Evolutionary conservation across 2,329 filamentous ascomycete genomes (phyloP).

Genomic region (Fusarium miscanthi): DNA sequence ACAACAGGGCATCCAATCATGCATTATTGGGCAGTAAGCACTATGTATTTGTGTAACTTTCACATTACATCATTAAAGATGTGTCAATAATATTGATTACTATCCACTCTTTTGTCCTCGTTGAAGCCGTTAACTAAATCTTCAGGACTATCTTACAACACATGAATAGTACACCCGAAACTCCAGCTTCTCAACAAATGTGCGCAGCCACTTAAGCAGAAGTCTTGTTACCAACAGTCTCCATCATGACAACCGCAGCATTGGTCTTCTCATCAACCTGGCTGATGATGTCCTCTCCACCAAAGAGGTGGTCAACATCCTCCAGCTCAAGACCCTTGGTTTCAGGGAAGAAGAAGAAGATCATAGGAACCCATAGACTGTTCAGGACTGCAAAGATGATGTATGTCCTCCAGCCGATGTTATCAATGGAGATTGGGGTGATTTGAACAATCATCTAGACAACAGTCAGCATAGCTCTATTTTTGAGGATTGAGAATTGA

Average conservation of each 20-base stretch:
- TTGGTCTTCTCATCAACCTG: slow-evolving; percentile 28
- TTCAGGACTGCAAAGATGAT: slow-evolving; percentile 61
- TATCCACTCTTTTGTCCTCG: background rate
- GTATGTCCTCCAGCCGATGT: slow-evolving; percentile 62
- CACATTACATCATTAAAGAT: background rate
- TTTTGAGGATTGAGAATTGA: rapidly evolving
- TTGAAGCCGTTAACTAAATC: background rate
- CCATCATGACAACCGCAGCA: slow-evolving; percentile 9
- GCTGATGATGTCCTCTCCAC: slow-evolving; percentile 21
- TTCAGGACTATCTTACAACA: background rate
- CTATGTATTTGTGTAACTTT: background rate
- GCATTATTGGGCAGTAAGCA: background rate
- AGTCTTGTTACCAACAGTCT: slow-evolving; percentile 9
- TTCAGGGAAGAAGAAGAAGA: slow-evolving; percentile 61
- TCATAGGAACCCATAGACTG: slow-evolving; percentile 24
- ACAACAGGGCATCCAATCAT: background rate
- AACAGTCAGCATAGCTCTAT: rapidly evolving
- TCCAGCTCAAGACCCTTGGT: slow-evolving; percentile 60
- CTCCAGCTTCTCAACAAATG: too few relatives aligned
- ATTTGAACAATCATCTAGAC: slow-evolving; percentile 32
- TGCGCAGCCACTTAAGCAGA: background rate
- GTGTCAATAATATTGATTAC: background rate
- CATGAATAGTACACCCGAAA: background rate
- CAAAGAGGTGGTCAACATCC: slow-evolving; percentile 54
- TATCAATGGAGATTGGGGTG: slow-evolving; percentile 43